Conservation (phyloP, 768 basidiomycete genomes). For the Lyophyllum atratum region DNA sequence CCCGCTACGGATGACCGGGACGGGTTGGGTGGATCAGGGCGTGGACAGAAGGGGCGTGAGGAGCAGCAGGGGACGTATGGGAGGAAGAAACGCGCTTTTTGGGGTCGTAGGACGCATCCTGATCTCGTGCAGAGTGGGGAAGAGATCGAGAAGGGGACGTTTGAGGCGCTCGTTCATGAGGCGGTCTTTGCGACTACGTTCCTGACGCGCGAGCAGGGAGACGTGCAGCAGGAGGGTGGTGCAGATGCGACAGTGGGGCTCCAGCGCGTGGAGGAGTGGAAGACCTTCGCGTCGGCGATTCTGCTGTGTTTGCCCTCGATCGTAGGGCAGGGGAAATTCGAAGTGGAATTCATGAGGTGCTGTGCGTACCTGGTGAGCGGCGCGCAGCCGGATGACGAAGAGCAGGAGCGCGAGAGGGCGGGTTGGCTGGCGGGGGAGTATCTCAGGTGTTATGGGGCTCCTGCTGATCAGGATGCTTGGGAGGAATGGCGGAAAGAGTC, state of each 20-base stretch:
- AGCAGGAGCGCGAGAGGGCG: constrained; percentile 46
- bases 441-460: constrained; percentile 53
- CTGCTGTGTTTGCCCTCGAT: constrained; percentile 62
- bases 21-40: constrained; percentile 9
- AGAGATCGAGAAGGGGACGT: constrained; percentile 62
- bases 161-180: constrained; percentile 83
- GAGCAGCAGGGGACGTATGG: constrained; percentile 23
- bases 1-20: constrained; percentile 17
- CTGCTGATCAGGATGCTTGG: constrained; percentile 57
- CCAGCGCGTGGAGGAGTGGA: constrained; percentile 44
- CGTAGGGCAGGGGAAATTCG: constrained; percentile 58
- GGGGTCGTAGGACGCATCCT: constrained; percentile 78
- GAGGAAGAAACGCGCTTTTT: constrained; percentile 70
- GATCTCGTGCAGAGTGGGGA: constrained; percentile 51
- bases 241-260: constrained; percentile 11
- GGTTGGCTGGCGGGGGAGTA: constrained; percentile 71
- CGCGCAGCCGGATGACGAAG: constrained; percentile 42
- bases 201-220: constrained; percentile 16
- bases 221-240: background rate
- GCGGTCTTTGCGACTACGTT: constrained; percentile 78
- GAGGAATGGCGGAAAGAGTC: constrained; percentile 54
- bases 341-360: constrained; percentile 69
- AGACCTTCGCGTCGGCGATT: constrained; percentile 62
- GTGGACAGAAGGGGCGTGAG: constrained; percentile 32
- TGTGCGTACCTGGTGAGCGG: constrained; percentile 67